Evolutionary conservation across 306 rosid genomes (phyloP), one percentile per base, ranked within the genome.

Genomic region (Citrullus colocynthis): DNA sequence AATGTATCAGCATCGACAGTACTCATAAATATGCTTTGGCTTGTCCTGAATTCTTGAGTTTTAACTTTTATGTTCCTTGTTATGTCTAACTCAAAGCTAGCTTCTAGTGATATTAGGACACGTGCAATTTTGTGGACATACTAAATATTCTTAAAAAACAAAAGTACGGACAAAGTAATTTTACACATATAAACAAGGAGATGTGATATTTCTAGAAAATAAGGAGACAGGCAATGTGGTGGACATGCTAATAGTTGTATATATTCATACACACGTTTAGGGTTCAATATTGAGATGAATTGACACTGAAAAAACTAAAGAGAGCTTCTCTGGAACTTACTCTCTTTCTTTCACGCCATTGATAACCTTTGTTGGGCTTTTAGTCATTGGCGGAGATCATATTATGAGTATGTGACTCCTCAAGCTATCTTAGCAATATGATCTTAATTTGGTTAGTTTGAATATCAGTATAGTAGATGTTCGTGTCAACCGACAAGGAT

Each of bases 401-500:
- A 62, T 58, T 32, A 32, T 6, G 20, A 14, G 67, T 17, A 2
- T 14, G 39, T 62, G 42, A 14, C 24, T 7, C 36, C 20, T 9
- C 24, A 55, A 37, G 42, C 5, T 77, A 42, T 75, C 13, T 56
- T 5, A 17, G 24, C n/a, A 28, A 1, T 24, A 59, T 76, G 45
- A 15, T 74, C 62, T 11, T 58, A 41, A 59, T 76, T 8, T 24
- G 49, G 14, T 4, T 86, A 71, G 66, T 13, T 78, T 48, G 49
- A 75, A 76, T 82, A 61, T 61, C 95, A 94, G 98, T 6, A 88
- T 94, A 79, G 82, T 67, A 60, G 88, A 89, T 51, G 91, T 90
- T 75, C 78, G 85, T 87, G 83, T 94, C 82, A 90, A 83, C 74
- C 89, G 96, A 60, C 97, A 94, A 85, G 98, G 98, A 60, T 91